These are phyloP conservation scores for Pythium biforme DNA, from an alignment of 352 stramenopile species.

Conservation along the genomic window DNA sequence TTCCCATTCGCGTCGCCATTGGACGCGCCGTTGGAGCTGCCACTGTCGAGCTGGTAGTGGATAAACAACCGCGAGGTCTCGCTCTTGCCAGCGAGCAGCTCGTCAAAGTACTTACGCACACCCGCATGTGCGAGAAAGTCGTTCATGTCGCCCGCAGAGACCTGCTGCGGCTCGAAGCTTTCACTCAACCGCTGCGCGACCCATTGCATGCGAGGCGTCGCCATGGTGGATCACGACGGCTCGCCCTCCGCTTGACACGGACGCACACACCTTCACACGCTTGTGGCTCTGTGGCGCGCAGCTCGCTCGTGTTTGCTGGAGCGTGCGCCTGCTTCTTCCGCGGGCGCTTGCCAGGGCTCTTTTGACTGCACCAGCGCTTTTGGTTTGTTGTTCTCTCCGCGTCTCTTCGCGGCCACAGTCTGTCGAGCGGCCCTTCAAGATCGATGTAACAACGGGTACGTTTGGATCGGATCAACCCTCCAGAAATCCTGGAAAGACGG, in stretches of 20 bases:
- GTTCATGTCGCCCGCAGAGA: conserved; percentile 48
- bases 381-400: conserved; percentile 2
- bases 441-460: conserved; percentile 4
- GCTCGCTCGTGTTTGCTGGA: neutral
- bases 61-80: conserved; percentile 79
- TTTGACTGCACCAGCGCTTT: neutral
- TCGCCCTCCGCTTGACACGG: no score
- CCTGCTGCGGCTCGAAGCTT: conserved; percentile 65
- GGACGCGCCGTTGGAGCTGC: conserved; percentile 1
- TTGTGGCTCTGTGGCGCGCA: no score
- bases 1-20: conserved; percentile 13
- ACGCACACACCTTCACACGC: neutral
- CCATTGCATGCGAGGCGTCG: conserved; percentile 82
- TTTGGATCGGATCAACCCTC: neutral
- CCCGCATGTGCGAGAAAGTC: conserved; percentile 57
- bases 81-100: conserved; percentile 61
- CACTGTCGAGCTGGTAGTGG: conserved; percentile 48
- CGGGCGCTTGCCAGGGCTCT: conserved; percentile 12
- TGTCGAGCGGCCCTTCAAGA: conserved; percentile 21
- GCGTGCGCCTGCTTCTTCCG: conserved; percentile 17
- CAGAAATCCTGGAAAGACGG: neutral
- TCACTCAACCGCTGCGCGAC: conserved; percentile 71
- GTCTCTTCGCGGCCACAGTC: conserved; percentile 14
- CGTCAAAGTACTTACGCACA: conserved; percentile 74
- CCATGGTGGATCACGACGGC: conserved; percentile 37